phyloP scores from a whole-genome alignment of 352 stramenopile species.

The Phytophthora agathidicida region DNA sequence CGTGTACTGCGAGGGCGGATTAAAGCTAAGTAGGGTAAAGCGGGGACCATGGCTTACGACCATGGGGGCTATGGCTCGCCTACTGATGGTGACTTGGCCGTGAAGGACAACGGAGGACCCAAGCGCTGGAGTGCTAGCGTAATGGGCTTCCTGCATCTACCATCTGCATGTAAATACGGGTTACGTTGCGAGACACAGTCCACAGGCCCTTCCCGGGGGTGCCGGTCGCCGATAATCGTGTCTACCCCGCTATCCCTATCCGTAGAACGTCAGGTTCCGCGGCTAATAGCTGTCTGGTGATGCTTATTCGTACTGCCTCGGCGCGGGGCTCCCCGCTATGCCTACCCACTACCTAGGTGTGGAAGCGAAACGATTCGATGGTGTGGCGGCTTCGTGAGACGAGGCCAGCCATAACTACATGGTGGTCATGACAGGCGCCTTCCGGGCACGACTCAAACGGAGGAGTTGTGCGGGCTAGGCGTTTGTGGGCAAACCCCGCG shows the following conservation, averaged over 20 bases:
- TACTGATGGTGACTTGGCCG: too few relatives aligned
- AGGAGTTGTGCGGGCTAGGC: background rate
- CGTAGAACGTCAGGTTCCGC: background rate
- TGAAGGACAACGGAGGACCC: too few relatives aligned
- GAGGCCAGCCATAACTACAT: too few relatives aligned
- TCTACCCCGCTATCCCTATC: conserved; percentile 4
- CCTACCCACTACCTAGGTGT: background rate
- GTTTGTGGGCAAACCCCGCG: background rate
- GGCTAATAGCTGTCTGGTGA: conserved; percentile 1
- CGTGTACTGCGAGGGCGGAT: background rate
- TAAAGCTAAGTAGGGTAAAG: background rate
- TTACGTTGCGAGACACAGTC: conserved; percentile 5
- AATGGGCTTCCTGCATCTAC: too few relatives aligned
- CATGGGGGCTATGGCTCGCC: background rate
- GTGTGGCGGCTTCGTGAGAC: background rate
- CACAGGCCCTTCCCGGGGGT: conserved; percentile 5
- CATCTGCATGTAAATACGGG: background rate
- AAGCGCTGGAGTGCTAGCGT: too few relatives aligned
- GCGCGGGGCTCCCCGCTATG: background rate
- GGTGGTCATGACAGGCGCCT: conserved; percentile 3
- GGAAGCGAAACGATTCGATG: background rate
- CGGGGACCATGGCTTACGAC: background rate
- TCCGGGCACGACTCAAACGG: background rate
- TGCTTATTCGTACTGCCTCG: background rate
- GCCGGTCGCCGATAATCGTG: conserved; percentile 4